Evolutionary conservation across 768 basidiomycete species (phyloP).

Genomic region (Leucosporidium yakuticum): DNA sequence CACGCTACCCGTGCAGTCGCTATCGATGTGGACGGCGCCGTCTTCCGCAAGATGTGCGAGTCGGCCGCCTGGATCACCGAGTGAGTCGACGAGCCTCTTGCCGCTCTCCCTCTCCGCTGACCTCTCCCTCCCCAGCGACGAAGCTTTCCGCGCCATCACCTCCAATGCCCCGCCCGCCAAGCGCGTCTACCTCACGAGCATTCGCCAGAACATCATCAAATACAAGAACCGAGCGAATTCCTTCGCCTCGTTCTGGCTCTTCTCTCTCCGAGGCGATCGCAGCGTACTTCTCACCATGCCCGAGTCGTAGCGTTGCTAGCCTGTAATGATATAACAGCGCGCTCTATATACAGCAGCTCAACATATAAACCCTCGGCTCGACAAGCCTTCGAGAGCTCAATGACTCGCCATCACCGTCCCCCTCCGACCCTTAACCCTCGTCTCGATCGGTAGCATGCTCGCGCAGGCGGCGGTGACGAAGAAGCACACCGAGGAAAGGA

Average conservation of each 20-base stretch:
- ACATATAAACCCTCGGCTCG: too few relatives aligned
- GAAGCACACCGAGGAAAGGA: conserved; percentile 25
- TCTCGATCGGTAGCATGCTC: conserved; percentile 11
- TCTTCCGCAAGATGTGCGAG: conserved; percentile 19
- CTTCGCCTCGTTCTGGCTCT: conserved; percentile 26
- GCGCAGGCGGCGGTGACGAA: conserved; percentile 31
- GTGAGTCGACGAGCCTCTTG: background rate
- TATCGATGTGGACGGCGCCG: conserved; percentile 30
- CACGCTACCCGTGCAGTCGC: conserved; percentile 6
- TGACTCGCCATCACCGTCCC: background rate
- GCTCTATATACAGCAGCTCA: too few relatives aligned
- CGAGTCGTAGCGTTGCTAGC: background rate
- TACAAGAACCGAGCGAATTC: background rate
- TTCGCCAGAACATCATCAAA: conserved; percentile 23
- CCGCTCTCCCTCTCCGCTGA: background rate
- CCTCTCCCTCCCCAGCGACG: conserved; percentile 17
- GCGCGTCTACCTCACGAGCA: conserved; percentile 26
- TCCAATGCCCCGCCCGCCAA: conserved; percentile 24
- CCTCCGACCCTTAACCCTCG: background rate
- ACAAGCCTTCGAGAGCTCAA: too few relatives aligned
- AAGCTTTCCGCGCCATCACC: conserved; percentile 23
- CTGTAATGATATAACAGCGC: too few relatives aligned
- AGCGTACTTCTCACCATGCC: background rate
- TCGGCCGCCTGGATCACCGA: conserved; percentile 30
- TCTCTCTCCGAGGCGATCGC: conserved; percentile 21